A percentile compares a stretch with the other conserved stretches of the same genome.
phyloP scores from a whole-genome alignment of 768 basidiomycete species.

The Clitopilus hobsonii region DNA sequence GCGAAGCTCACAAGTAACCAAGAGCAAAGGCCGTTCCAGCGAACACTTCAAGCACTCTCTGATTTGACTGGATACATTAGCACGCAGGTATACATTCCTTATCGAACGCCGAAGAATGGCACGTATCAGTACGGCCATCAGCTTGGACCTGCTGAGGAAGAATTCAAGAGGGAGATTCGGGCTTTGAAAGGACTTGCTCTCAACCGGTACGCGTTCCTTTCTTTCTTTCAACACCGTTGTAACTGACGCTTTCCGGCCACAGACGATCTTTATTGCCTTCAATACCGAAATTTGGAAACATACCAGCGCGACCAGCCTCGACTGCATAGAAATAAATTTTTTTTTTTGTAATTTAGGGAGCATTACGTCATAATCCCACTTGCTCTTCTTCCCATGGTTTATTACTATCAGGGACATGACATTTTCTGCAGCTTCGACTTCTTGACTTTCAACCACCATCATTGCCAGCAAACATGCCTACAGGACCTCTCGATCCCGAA shows the following conservation, averaged over 20 bases:
- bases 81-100: conserved; percentile 62
- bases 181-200: conserved; percentile 76
- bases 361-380: conserved; percentile 1
- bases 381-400: conserved; percentile 1
- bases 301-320: neutral
- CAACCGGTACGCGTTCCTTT: conserved; percentile 53
- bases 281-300: conserved; percentile 11
- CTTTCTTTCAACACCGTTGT: neutral
- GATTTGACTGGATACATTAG: conserved; percentile 80
- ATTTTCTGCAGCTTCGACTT: neutral
- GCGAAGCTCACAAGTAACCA: conserved; percentile 9
- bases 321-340: neutral
- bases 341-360: conserved; percentile 1
- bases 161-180: conserved; percentile 67
- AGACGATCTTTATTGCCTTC: conserved; percentile 39
- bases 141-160: conserved; percentile 52
- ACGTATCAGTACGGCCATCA: conserved; percentile 20
- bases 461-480: conserved; percentile 28
- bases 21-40: conserved; percentile 41
- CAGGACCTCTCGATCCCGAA: conserved; percentile 48
- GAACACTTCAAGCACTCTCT: conserved; percentile 60
- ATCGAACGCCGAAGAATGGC: conserved; percentile 25
- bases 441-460: neutral
- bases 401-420: neutral
- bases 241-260: neutral